Evolutionary conservation across 2,329 filamentous ascomycete species (phyloP), one percentile per base, ranked within the genome.

Genomic region (Diaporthe ilicicola): DNA sequence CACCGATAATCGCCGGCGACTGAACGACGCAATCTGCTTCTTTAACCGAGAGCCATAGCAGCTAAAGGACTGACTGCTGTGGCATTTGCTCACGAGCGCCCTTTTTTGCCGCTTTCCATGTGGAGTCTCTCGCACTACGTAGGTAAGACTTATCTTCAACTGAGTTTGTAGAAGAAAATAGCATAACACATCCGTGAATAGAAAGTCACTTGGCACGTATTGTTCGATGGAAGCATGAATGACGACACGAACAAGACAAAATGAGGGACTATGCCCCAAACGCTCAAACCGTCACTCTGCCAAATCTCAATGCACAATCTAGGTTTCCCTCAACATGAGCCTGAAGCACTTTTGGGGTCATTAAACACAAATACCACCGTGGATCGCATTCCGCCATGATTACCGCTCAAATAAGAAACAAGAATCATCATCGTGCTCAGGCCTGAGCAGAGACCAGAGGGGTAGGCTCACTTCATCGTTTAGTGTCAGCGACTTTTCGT

Each of bases 361-460:
- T 51, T 68, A 39, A 67, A 42, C 66, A 48, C 32, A 59, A 15
- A 29, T 32, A 59, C 32, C 54, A 17, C 44, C 17, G 5, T 29
- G 22, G 54, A 32, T 34, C 10, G 42, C 54, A 59, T 50, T 59
- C 46, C 53, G 29, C n/a, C 54, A 15, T 19, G 1, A 51, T 17
- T 17, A 59, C 48, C 66, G 66, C 66, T 68, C 53, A 17, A 68
- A 61, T 22, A 42, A 34, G 44, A 51, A 48, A 72, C 56, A 54
- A 53, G 56, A 53, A 64, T 44, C 42, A 56, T 56, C 24, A 55
- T 46, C 59, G 39, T 53, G 69, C 22, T 32, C 56, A 65, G 55
- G 42, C 37, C 46, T 74, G 77, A 88, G 81, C 78, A 72, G 83
- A 82, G 50, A 86, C 90, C 72, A 92, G 84, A 64, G 90, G 85